phyloP scores from a whole-genome alignment of 768 basidiomycete species.

The Panellus pusillus region DNA sequence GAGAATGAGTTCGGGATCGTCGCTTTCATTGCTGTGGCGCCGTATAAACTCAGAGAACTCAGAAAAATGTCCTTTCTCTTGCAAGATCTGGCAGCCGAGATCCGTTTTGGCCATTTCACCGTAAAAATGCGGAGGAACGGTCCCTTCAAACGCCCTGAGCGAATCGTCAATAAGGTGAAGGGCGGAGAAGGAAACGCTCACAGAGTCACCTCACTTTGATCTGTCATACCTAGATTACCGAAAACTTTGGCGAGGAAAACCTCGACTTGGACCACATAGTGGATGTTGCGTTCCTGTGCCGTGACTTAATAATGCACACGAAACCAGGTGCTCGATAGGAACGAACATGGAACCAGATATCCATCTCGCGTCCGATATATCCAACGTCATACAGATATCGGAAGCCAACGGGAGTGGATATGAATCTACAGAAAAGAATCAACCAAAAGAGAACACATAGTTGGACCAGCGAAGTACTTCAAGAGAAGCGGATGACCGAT shows the following conservation, averaged over 20 bases:
- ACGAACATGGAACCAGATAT: conserved; percentile 91
- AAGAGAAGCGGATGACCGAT: conserved; percentile 86
- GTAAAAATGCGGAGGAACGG: conserved; percentile 94
- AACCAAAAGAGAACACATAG: neutral
- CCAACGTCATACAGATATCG: conserved; percentile 87
- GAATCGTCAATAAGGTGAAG: neutral
- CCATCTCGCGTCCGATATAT: conserved; percentile 94
- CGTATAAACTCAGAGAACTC: conserved; percentile 92
- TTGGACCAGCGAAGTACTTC: conserved; percentile 53
- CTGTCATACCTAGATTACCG: conserved; percentile 46
- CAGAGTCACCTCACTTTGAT: conserved; percentile 59
- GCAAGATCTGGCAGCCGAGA: conserved; percentile 87
- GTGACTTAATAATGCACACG: conserved; percentile 11
- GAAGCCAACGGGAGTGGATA: conserved; percentile 93
- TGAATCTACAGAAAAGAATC: conserved; percentile 60
- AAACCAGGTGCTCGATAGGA: neutral
- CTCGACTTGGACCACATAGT: conserved; percentile 93
- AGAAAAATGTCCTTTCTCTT: conserved; percentile 86
- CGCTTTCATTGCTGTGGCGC: conserved; percentile 79
- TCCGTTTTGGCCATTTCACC: conserved; percentile 98
- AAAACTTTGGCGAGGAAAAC: conserved; percentile 85
- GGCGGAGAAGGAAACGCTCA: neutral
- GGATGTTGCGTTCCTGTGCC: conserved; percentile 83
- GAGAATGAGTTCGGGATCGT: conserved; percentile 80
- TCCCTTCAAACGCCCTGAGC: conserved; percentile 74